A percentile compares a stretch with the other conserved stretches of the same genome.
These are phyloP conservation scores for Blastocystis hominis DNA, from an alignment of 352 stramenopile species.

Conservation along the genomic window DNA sequence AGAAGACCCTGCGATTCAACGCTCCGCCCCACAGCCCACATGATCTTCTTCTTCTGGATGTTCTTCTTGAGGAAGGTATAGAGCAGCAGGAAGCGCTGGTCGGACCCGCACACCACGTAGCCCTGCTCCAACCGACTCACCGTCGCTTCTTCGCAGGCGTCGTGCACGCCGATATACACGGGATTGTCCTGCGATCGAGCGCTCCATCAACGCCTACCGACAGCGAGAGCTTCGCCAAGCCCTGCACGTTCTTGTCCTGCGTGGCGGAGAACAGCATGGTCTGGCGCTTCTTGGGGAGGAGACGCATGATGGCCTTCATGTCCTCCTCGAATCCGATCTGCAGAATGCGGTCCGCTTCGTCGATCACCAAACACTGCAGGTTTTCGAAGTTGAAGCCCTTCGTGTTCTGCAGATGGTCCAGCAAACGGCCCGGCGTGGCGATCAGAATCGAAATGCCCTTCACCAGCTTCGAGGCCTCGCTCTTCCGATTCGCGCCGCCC, in stretches of 20 bases:
- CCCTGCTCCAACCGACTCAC: constrained; percentile 87
- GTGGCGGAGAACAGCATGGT: constrained; percentile 97
- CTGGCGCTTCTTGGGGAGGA: constrained; percentile 89
- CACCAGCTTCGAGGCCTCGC: constrained; percentile 82
- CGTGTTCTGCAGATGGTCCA: constrained; percentile 95
- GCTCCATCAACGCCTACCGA: constrained; percentile 56
- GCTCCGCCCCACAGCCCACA: neutral
- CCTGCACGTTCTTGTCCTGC: constrained; percentile 93
- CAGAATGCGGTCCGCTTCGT: constrained; percentile 95
- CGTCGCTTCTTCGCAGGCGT: constrained; percentile 80
- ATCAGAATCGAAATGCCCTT: constrained; percentile 94
- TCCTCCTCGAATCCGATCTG: constrained; percentile 98
- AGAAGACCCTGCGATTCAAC: constrained; percentile 66
- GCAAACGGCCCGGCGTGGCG: constrained; percentile 86
- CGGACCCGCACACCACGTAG: constrained; percentile 89
- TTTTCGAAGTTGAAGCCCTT: constrained; percentile 93
- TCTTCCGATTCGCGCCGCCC: constrained; percentile 88
- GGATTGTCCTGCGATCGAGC: constrained; percentile 83
- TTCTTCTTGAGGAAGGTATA: constrained; percentile 99
- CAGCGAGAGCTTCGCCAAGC: constrained; percentile 76
- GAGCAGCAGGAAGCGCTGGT: constrained; percentile 93
- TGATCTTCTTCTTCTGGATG: constrained; percentile 95
- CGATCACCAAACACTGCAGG: constrained; percentile 75
- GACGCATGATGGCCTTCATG: constrained; percentile 92
- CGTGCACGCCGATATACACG: constrained; percentile 88